Base-by-base conservation (phyloP, 345 rosid genomes). In the Syzygium aromaticum region DNA sequence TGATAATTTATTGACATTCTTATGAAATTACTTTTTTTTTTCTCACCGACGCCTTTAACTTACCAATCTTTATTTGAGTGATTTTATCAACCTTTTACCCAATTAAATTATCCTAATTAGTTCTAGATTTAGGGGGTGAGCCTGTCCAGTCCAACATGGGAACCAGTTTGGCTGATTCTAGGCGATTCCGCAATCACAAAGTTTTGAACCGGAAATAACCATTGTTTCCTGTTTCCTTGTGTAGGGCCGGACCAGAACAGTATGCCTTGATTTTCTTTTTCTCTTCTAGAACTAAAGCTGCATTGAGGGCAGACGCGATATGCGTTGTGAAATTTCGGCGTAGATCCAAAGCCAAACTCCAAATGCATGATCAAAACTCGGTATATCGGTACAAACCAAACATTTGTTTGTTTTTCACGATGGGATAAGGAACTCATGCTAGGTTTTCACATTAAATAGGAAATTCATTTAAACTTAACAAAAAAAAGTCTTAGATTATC, bases 211-310 rank as follows among this genome's bases (percentile, higher is more conserved):
- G 28, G 25, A 23, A 23, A 2, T 25, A 57, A 57, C 28, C 3
- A 0, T 11, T 11, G 51, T 7, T 49, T 49, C 28, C 0, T 11
- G 7, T 11, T 57, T 25, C 15, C 64, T 25, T 57, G 28, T 57
- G 0, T 0, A 0, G 15, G 15, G 28, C 23, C 7, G 27, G 15
- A 56, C 23, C 23, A 27, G 23, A 56, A 8, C 2, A 0, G 0
- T 57, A 57, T 25, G 14, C 28, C 14, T 25, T 11, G 11, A 23
- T 57, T 57, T 10, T 57, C 25, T 25, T 25, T 25, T 57, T 25
- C 28, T 25, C 64, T 57, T 57, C 30, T 25, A 57, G 64, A 57
- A 57, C 15, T 57, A n/a, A 57, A 25, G n/a, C 64, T 57, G 28
- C 28, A 57, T 57, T 57, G 28, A 57, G 27, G 64, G 64, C 28